Percentiles rank a stretch among this genome's conserved stretches.
These are phyloP conservation scores for Blastocystis sp. DNA, from an alignment of 352 stramenopile species.

Conservation along the genomic window DNA sequence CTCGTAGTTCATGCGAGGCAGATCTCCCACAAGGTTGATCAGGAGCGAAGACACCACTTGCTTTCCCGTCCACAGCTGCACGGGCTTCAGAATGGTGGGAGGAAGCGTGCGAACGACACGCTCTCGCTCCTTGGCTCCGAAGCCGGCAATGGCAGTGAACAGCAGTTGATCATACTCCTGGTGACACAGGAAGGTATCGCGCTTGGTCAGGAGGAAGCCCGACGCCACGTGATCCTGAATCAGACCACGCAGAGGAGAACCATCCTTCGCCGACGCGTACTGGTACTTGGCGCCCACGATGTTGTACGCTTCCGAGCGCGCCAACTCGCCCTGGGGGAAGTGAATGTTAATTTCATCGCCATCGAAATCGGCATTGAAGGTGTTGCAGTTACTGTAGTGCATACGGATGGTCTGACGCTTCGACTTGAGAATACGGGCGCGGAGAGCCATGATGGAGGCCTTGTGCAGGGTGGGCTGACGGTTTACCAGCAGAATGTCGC, in stretches of 20 bases:
- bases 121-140: conserved; percentile 80
- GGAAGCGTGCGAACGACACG: conserved; percentile 82
- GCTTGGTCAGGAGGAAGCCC: conserved; percentile 91
- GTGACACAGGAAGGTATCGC: conserved; percentile 91
- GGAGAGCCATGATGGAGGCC: conserved; percentile 97
- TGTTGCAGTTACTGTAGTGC: conserved; percentile 99
- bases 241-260: conserved; percentile 86
- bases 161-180: conserved; percentile 95
- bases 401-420: conserved; percentile 98
- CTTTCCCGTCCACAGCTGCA: conserved; percentile 93
- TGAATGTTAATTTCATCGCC: conserved; percentile 99
- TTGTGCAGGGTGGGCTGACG: conserved; percentile 99
- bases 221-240: conserved; percentile 94
- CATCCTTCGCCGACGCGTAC: conserved; percentile 92
- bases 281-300: conserved; percentile 94
- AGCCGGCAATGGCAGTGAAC: conserved; percentile 83
- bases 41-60: conserved; percentile 72
- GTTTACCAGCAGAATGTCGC: conserved; percentile 97
- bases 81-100: conserved; percentile 92
- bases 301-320: conserved; percentile 87
- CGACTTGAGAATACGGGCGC: conserved; percentile 82
- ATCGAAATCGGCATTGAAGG: conserved; percentile 99
- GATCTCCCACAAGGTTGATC: conserved; percentile 57
- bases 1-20: conserved; percentile 61
- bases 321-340: conserved; percentile 89